Evolutionary conservation across 2,329 filamentous ascomycete genomes (phyloP).

Genomic region (Colletotrichum gigasporum): DNA sequence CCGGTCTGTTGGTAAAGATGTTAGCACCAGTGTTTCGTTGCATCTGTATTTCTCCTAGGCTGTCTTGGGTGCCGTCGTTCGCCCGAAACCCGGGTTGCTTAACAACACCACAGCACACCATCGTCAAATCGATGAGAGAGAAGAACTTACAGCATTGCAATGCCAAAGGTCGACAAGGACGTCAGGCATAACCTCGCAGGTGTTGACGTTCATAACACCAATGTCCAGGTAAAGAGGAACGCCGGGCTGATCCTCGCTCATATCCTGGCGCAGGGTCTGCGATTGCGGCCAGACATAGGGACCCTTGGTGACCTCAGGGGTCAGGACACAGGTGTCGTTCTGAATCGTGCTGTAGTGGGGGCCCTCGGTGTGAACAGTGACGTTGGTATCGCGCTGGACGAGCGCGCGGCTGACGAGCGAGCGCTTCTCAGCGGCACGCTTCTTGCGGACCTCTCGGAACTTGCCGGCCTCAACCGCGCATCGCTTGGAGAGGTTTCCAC

Average conservation of each 20-base stretch:
- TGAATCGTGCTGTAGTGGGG: constrained; percentile 22
- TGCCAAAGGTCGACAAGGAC: constrained; percentile 26
- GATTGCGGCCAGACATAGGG: constrained; percentile 44
- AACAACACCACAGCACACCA: too few species aligned
- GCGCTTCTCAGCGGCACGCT: constrained; percentile 21
- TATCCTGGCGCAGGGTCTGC: constrained; percentile 55
- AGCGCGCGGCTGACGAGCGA: constrained; percentile 17
- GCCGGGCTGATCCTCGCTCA: constrained; percentile 52
- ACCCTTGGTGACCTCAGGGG: constrained; percentile 22
- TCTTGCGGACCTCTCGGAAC: constrained; percentile 17
- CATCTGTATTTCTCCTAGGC: too few species aligned
- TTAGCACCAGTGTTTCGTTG: background rate
- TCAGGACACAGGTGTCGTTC: constrained; percentile 36
- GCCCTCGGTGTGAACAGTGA: constrained; percentile 21
- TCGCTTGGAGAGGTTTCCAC: constrained; percentile 15
- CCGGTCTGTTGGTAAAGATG: background rate
- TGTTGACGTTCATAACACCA: constrained; percentile 35
- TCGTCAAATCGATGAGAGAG: too few species aligned
- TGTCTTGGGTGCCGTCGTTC: too few species aligned
- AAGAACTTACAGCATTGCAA: constrained; percentile 16
- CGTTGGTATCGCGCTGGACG: background rate
- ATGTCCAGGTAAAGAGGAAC: constrained; percentile 49
- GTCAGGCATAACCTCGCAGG: constrained; percentile 29
- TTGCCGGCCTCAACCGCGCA: constrained; percentile 11
- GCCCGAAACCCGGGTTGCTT: too few species aligned